Percentiles rank a stretch among this genome's conserved stretches.
Conservation (phyloP, 2,329 filamentous ascomycete species). For the Calonectria pseudoturangicola region DNA sequence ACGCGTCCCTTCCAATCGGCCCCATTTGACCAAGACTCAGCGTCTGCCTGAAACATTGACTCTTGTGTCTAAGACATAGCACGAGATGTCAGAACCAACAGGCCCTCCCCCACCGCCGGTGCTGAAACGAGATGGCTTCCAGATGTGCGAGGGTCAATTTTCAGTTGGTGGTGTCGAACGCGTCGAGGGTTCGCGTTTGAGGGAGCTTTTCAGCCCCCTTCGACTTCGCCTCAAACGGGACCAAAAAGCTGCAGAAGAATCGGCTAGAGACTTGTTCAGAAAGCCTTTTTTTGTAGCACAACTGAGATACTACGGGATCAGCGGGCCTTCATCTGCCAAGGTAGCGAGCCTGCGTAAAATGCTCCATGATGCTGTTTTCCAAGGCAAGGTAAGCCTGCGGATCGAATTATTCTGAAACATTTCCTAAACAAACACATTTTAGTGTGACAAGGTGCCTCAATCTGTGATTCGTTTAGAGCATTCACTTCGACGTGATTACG, state of each 20-base stretch:
- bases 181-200: background rate
- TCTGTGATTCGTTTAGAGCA: slow-evolving; percentile 10
- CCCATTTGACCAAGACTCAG: too few relatives aligned
- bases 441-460: slow-evolving; percentile 11
- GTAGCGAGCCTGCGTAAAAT: background rate
- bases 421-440: background rate
- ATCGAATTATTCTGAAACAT: background rate
- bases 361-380: background rate
- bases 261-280: background rate
- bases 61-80: background rate
- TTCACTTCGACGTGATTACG: slow-evolving; percentile 31
- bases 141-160: background rate
- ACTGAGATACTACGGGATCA: slow-evolving; percentile 8
- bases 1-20: background rate
- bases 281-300: background rate
- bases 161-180: background rate
- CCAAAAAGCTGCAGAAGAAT: background rate
- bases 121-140: slow-evolving; percentile 7
- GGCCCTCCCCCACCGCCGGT: background rate
- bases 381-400: slow-evolving; percentile 11
- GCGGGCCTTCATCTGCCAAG: background rate
- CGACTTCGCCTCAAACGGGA: slow-evolving; percentile 1
- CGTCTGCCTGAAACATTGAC: background rate
- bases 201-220: background rate
- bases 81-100: background rate